These are phyloP conservation scores for Chlorella sp. DNA, from an alignment of 139 green algal species.

Conservation along the genomic window DNA sequence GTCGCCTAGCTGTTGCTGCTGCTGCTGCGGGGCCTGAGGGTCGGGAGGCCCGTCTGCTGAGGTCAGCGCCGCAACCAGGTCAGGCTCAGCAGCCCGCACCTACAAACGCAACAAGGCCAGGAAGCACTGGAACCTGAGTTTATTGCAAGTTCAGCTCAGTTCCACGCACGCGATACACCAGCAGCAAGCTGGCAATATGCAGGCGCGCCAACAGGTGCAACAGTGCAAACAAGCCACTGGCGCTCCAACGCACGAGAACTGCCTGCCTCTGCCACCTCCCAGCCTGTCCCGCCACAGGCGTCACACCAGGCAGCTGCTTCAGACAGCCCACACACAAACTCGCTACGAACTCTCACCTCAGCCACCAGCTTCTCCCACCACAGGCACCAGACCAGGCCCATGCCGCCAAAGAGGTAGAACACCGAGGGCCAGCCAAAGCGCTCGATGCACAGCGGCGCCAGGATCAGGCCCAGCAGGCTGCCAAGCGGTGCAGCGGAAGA, in stretches of 20 bases:
- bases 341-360: too few relatives aligned
- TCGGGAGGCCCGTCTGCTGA: background rate
- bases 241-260: too few relatives aligned
- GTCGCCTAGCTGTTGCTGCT: constrained; percentile 22
- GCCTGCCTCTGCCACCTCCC: too few relatives aligned
- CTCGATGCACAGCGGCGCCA: constrained; percentile 82
- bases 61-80: constrained; percentile 44
- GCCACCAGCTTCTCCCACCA: constrained; percentile 80
- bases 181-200: too few relatives aligned
- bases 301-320: too few relatives aligned
- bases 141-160: too few relatives aligned
- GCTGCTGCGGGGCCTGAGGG: background rate
- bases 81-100: constrained; percentile 51
- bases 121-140: too few relatives aligned
- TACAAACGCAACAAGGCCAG: background rate
- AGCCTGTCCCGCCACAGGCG: too few relatives aligned
- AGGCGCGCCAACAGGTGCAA: too few relatives aligned
- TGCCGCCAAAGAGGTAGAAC: constrained; percentile 88
- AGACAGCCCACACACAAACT: too few relatives aligned
- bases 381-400: constrained; percentile 85
- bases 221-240: too few relatives aligned
- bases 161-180: too few relatives aligned
- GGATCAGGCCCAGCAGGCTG: constrained; percentile 83
- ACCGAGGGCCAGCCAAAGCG: constrained; percentile 85
- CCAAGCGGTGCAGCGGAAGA: background rate